Evolutionary conservation across 192 early-diverging fungal species (phyloP).

Genomic region (Podochytrium sp.): DNA sequence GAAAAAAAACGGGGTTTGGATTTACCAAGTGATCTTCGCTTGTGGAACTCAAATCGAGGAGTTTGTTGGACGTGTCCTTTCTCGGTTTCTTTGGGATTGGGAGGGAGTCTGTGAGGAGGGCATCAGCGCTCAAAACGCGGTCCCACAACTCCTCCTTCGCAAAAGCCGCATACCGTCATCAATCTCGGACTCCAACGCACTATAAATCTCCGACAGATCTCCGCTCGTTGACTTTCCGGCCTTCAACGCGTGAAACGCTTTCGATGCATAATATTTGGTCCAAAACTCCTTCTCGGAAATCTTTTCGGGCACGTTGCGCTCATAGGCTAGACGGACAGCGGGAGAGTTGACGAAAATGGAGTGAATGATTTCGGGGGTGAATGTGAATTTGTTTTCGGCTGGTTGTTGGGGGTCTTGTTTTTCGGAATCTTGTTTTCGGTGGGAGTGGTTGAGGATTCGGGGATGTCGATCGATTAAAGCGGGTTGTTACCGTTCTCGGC

Average conservation of each 20-base stretch:
- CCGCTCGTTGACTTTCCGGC: neutral
- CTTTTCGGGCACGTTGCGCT: slow-evolving; percentile 80
- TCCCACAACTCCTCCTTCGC: too few species aligned
- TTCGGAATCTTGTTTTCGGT: neutral
- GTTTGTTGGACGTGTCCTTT: slow-evolving; percentile 61
- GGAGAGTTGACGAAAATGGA: slow-evolving; percentile 91
- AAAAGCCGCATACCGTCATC: slow-evolving; percentile 55
- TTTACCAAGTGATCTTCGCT: slow-evolving; percentile 80
- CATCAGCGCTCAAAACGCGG: too few species aligned
- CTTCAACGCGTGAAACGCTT: slow-evolving; percentile 74
- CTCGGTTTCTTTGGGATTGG: slow-evolving; percentile 51
- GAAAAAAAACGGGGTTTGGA: slow-evolving; percentile 50
- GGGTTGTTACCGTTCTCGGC: neutral
- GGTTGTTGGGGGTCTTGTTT: neutral
- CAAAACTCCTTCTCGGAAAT: slow-evolving; percentile 81
- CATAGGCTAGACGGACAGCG: slow-evolving; percentile 80
- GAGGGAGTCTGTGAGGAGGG: slow-evolving; percentile 28
- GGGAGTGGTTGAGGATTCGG: neutral
- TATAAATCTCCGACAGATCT: slow-evolving; percentile 72
- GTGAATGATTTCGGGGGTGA: slow-evolving; percentile 88
- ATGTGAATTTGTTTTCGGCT: slow-evolving; percentile 63
- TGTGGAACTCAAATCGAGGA: slow-evolving; percentile 82
- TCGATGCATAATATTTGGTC: slow-evolving; percentile 81
- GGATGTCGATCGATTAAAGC: neutral
- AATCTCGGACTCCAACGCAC: slow-evolving; percentile 75